These are phyloP conservation scores for Alternaria sp. DNA, from an alignment of 2,329 filamentous ascomycete species.

Conservation along the genomic window DNA sequence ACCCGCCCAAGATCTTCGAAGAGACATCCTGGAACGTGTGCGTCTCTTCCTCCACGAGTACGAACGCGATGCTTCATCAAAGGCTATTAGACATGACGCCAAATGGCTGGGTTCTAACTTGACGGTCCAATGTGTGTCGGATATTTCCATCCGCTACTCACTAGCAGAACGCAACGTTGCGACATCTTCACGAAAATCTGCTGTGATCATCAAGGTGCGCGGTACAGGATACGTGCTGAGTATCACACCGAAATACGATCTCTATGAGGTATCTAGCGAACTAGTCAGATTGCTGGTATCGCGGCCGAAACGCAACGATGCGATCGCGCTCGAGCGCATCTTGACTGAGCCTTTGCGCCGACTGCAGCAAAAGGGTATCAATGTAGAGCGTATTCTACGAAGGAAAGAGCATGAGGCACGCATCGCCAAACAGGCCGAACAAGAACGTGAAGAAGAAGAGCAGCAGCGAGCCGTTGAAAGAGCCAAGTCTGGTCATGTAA, in stretches of 20 bases:
- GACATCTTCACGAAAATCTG: conserved; percentile 59
- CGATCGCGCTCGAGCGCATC: conserved; percentile 89
- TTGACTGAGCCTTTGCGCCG: conserved; percentile 84
- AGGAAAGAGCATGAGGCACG: conserved; percentile 87
- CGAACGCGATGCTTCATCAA: conserved; percentile 64
- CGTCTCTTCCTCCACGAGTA: conserved; percentile 91
- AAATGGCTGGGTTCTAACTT: conserved; percentile 92
- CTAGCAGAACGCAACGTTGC: conserved; percentile 72
- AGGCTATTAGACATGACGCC: conserved; percentile 80
- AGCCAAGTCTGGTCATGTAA: conserved; percentile 33
- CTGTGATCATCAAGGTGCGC: conserved; percentile 79
- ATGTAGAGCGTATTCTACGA: conserved; percentile 91
- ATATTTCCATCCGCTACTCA: conserved; percentile 79
- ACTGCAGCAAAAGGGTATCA: conserved; percentile 88
- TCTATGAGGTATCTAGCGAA: conserved; percentile 91
- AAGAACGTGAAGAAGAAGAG: conserved; percentile 70
- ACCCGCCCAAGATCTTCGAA: conserved; percentile 73
- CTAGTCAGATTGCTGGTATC: conserved; percentile 82
- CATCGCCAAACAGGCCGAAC: conserved; percentile 83
- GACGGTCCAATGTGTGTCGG: conserved; percentile 77
- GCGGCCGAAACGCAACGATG: conserved; percentile 85
- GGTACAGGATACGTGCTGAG: conserved; percentile 72
- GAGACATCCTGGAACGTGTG: conserved; percentile 84
- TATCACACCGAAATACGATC: conserved; percentile 77
- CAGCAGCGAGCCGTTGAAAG: conserved; percentile 54